Base-by-base conservation (phyloP, 805 yeast species). In the Yarrowia alimentaria region DNA sequence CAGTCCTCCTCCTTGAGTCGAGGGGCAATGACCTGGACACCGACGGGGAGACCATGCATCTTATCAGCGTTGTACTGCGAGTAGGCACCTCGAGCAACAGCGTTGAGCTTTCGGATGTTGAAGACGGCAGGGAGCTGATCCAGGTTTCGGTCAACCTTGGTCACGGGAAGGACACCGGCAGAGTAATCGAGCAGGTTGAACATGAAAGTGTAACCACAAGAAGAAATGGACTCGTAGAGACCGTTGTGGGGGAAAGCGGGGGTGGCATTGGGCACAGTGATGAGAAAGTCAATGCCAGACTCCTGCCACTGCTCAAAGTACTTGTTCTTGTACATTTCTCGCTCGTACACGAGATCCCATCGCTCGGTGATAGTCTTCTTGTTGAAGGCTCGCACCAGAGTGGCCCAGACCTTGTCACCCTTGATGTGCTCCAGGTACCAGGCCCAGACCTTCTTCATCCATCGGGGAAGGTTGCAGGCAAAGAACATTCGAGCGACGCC, bases 1-100 rank as follows among this genome's bases (percentile, higher is more conserved):
- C 72, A 77, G 60, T 79, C 80, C 59, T 83, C 89, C 57, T 83
- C 90, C 57, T 79, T 75, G 14, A 73, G 68, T 49, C 78, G 71
- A 53, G 71, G 70, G n/a, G 83, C 79, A 3, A 81, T 78, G 22
- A 83, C 66, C 63, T 83, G 88, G n/a, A 83, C 65, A 14, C 80
- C 77, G 11, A 79, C 80, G 0, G 87, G 81, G 51, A 81, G 77
- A 4, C 81, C 83, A 56, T 78, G 72, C 61, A 73, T 69, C 54
- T 74, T 74, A 47, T 66, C 72, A 1, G 82, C 74, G 55, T 78
- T 73, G 64, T 78, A 80, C 43, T 70, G 61, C 22, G 66, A 63
- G 56, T 71, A 71, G 29, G 76, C 72, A 17, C 65, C 69, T 34
- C 64, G 58, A 45, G 80, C 85, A 3, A 70, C 60, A 1, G 68